Conservation (phyloP, 805 yeast species). For the Spencermartinsiella europaea region DNA sequence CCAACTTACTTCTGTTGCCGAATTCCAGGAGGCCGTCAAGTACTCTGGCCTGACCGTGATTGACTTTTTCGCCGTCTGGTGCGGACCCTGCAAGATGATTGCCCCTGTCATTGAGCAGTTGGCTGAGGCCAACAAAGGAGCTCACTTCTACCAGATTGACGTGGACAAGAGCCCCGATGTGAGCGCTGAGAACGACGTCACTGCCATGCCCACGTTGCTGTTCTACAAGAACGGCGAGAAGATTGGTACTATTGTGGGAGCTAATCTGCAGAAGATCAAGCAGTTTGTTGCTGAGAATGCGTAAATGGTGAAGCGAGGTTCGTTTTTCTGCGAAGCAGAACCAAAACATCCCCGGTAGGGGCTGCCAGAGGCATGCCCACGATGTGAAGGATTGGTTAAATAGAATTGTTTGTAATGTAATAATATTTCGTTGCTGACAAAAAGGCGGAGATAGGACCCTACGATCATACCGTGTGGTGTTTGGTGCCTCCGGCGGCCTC, state of each 20-base stretch:
- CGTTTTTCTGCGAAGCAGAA: too few species aligned
- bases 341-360: too few species aligned
- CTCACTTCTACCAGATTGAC: conserved; percentile 83
- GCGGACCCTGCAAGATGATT: conserved; percentile 96
- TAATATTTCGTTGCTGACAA: too few species aligned
- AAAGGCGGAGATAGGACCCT: too few species aligned
- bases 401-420: not conserved
- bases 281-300: conserved; percentile 59
- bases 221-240: conserved; percentile 80
- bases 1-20: conserved; percentile 44
- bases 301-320: not conserved
- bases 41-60: conserved; percentile 76
- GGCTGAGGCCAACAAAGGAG: conserved; percentile 49
- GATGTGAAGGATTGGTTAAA: not conserved
- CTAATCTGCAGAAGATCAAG: conserved; percentile 54
- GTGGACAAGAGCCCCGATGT: conserved; percentile 76
- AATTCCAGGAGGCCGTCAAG: conserved; percentile 62
- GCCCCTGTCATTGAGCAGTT: conserved; percentile 68
- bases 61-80: conserved; percentile 97
- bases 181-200: conserved; percentile 64
- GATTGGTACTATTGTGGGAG: conserved; percentile 80
- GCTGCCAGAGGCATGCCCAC: too few species aligned
- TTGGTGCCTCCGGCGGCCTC: too few species aligned
- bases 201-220: conserved; percentile 64
- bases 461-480: too few species aligned